Conservation (phyloP, 768 basidiomycete species). For the Lactarius vividus region DNA sequence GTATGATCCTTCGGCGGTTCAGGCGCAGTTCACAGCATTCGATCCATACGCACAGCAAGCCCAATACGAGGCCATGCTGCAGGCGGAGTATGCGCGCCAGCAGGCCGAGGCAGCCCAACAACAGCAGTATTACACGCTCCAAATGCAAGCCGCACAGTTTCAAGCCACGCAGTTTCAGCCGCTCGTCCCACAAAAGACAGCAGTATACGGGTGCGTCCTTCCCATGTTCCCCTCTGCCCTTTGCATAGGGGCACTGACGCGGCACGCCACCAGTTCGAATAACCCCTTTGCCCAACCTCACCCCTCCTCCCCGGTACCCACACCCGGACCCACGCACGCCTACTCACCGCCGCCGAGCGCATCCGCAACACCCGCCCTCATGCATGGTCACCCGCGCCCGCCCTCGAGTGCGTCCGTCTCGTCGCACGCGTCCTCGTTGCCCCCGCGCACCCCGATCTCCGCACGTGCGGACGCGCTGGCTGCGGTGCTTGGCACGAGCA, state of each 20-base stretch:
- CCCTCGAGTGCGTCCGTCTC: slow-evolving; percentile 22
- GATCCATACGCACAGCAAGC: slow-evolving; percentile 88
- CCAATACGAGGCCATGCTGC: slow-evolving; percentile 77
- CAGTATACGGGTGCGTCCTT: slow-evolving; percentile 50
- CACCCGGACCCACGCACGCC: slow-evolving; percentile 34
- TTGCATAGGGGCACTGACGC: not conserved
- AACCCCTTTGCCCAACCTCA: slow-evolving; percentile 72
- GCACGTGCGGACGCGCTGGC: slow-evolving; percentile 15
- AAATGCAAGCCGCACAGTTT: slow-evolving; percentile 51
- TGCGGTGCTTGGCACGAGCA: slow-evolving; percentile 9
- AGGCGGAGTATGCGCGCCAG: slow-evolving; percentile 70
- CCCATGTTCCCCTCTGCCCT: not conserved
- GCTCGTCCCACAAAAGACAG: slow-evolving; percentile 34
- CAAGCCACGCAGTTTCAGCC: slow-evolving; percentile 10
- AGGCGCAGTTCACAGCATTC: slow-evolving; percentile 65
- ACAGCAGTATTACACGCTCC: slow-evolving; percentile 44
- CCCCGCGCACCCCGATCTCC: slow-evolving; percentile 27
- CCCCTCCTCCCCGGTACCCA: slow-evolving; percentile 40
- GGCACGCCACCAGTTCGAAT: slow-evolving; percentile 56
- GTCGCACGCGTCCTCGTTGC: slow-evolving; percentile 22
- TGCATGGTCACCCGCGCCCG: slow-evolving; percentile 19
- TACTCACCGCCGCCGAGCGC: slow-evolving; percentile 18
- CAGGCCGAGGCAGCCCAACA: slow-evolving; percentile 46
- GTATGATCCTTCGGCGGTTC: slow-evolving; percentile 22
- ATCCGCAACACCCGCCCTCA: slow-evolving; percentile 20